Percentiles rank a stretch among this genome's conserved stretches.
Conservation (phyloP, 169 alveolate species). For the Theileria parva region DNA sequence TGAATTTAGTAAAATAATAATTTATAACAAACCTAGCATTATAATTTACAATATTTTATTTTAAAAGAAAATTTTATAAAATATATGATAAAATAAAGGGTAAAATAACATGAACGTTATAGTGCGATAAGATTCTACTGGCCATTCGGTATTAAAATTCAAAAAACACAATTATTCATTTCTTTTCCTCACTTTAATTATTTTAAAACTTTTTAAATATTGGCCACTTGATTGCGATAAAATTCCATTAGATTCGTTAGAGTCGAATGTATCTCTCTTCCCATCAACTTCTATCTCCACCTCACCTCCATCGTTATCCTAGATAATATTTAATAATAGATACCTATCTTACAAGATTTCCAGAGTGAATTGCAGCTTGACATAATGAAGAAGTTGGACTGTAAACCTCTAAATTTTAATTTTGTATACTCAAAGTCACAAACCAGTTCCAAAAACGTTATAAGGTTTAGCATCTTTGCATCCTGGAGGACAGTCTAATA, state of each 20-base stretch:
- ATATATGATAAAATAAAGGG: background rate
- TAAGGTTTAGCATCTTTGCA: slow-evolving; percentile 70
- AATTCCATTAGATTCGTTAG: slow-evolving; percentile 49
- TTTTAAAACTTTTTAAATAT: slow-evolving; percentile 61
- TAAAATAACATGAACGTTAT: slow-evolving; percentile 6
- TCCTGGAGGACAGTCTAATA: slow-evolving; percentile 81
- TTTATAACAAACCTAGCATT: slow-evolving; percentile 52
- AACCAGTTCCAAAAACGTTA: slow-evolving; percentile 69
- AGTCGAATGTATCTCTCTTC: slow-evolving; percentile 38
- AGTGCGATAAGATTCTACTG: slow-evolving; percentile 8
- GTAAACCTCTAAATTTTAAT: slow-evolving; percentile 69
- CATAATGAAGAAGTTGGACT: slow-evolving; percentile 84
- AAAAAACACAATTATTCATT: background rate
- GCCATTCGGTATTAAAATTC: background rate
- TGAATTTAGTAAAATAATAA: background rate
- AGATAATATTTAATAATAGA: background rate
- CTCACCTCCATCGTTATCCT: slow-evolving; percentile 62
- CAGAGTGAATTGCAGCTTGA: slow-evolving; percentile 86
- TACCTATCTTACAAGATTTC: slow-evolving; percentile 50
- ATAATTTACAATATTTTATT: background rate
- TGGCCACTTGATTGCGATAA: slow-evolving; percentile 56
- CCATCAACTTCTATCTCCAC: slow-evolving; percentile 75
- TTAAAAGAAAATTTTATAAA: background rate
- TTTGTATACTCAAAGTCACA: background rate
- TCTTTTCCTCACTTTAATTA: slow-evolving; percentile 31